These are phyloP conservation scores for Plantago coronopus DNA, from an alignment of 305 asterid species.

Conservation along the genomic window DNA sequence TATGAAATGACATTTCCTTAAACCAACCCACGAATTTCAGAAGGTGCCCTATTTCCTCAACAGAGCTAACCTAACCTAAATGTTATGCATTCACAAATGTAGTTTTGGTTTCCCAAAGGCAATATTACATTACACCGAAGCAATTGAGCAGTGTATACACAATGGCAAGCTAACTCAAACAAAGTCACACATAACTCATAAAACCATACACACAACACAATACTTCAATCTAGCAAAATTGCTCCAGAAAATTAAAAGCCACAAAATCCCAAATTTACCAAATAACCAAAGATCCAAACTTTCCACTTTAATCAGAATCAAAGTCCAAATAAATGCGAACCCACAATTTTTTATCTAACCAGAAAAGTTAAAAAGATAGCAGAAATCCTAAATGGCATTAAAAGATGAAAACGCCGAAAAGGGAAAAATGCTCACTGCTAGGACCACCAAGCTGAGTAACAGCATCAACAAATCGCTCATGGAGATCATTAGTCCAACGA, in stretches of 20 bases:
- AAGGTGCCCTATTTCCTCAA: too few relatives aligned
- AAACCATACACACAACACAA: neutral
- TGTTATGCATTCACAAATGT: too few relatives aligned
- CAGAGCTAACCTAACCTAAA: neutral
- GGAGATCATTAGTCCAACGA: conserved; percentile 88
- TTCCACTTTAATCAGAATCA: conserved; percentile 1
- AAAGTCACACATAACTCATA: too few relatives aligned
- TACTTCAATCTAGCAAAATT: neutral
- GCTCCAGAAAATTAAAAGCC: neutral
- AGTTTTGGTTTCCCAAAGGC: too few relatives aligned
- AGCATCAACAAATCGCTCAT: conserved; percentile 82
- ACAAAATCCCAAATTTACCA: neutral
- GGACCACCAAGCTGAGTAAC: conserved; percentile 93
- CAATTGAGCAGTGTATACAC: too few relatives aligned
- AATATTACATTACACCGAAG: too few relatives aligned
- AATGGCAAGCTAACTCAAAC: too few relatives aligned
- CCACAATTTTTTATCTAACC: neutral
- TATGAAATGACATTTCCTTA: neutral
- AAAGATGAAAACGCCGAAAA: too few relatives aligned
- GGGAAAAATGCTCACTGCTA: conserved; percentile 46
- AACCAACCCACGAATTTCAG: neutral
- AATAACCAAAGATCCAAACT: neutral
- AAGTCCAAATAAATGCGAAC: neutral
- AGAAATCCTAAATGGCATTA: neutral
- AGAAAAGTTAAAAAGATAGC: neutral